Percentiles rank a stretch among this genome's conserved stretches.
phyloP scores from a whole-genome alignment of 2,329 filamentous ascomycete genomes.

The Cladobotryum protrusum region DNA sequence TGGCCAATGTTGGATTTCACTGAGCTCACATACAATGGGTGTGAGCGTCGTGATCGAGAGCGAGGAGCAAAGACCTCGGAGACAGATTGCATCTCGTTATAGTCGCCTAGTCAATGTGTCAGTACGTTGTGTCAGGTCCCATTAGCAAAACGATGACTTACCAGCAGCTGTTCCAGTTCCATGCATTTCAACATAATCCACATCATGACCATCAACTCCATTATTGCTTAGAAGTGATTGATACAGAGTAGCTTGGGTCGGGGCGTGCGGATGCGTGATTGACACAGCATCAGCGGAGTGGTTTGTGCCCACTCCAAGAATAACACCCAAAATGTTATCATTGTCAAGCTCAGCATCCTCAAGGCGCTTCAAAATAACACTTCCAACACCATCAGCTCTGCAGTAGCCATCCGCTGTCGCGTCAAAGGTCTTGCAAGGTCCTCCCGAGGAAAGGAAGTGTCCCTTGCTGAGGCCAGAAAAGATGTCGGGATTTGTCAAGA shows the following conservation, averaged over 20 bases:
- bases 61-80: slow-evolving; percentile 48
- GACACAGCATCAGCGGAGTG: slow-evolving; percentile 64
- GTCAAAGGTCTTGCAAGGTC: slow-evolving; percentile 48
- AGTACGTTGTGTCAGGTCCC: no score
- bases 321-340: slow-evolving; percentile 59
- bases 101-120: slow-evolving; percentile 50
- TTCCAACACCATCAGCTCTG: slow-evolving; percentile 42
- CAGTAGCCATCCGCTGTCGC: slow-evolving; percentile 56
- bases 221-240: slow-evolving; percentile 62
- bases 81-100: slow-evolving; percentile 75
- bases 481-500: slow-evolving; percentile 60
- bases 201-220: slow-evolving; percentile 68
- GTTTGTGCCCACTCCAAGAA: slow-evolving; percentile 59
- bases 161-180: slow-evolving; percentile 78
- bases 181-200: slow-evolving; percentile 87
- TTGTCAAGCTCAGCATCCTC: slow-evolving; percentile 47
- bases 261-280: slow-evolving; percentile 64
- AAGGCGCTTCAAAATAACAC: slow-evolving; percentile 44
- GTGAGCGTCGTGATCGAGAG: slow-evolving; percentile 33
- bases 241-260: slow-evolving; percentile 55
- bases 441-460: slow-evolving; percentile 53
- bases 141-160: no score
- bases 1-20: slow-evolving; percentile 63
- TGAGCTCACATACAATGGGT: slow-evolving; percentile 56
- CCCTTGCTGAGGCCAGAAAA: slow-evolving; percentile 58